A percentile compares a stretch with the other conserved stretches of the same genome.
Evolutionary conservation across 805 yeast genomes (phyloP).

Genomic region (Cyberlindnera veronae): DNA sequence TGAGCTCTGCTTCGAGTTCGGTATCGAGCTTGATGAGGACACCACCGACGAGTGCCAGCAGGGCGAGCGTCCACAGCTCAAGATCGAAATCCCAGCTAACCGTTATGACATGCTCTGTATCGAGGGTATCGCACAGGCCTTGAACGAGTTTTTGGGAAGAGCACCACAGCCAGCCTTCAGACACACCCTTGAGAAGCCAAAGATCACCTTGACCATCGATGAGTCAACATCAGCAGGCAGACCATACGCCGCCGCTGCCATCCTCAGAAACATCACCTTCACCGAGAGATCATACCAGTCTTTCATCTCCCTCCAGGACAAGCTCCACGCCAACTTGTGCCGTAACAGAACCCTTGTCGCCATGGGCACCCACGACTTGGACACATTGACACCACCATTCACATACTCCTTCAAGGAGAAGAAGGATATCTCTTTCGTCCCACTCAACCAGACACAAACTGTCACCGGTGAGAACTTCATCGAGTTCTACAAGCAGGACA

Average conservation of each 20-base stretch:
- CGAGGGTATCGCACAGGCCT: constrained; percentile 95
- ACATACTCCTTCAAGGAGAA: constrained; percentile 85
- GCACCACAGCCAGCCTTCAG: constrained; percentile 61
- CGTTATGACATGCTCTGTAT: constrained; percentile 97
- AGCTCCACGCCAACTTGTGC: constrained; percentile 90
- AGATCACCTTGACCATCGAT: constrained; percentile 64
- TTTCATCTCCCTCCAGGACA: constrained; percentile 93
- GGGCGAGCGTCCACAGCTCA: constrained; percentile 94
- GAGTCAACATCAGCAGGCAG: constrained; percentile 71
- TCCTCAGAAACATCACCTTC: constrained; percentile 78
- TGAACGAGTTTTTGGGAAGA: constrained; percentile 84
- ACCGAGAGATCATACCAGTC: constrained; percentile 87
- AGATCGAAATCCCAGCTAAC: constrained; percentile 97
- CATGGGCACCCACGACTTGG: constrained; percentile 96
- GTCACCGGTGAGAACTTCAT: constrained; percentile 77
- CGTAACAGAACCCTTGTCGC: constrained; percentile 98
- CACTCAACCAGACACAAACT: constrained; percentile 65
- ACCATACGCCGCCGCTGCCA: constrained; percentile 95
- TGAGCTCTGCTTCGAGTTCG: constrained; percentile 95
- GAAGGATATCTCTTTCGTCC: constrained; percentile 66
- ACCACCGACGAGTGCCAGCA: constrained; percentile 71
- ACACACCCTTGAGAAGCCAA: constrained; percentile 58
- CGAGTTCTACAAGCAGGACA: constrained; percentile 89
- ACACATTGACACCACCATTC: constrained; percentile 76
- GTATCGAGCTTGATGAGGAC: constrained; percentile 97